These are phyloP conservation scores for Pseudisothecium myosuroides DNA, from an alignment of 225 moss, liverwort and hornwort genomes.

Conservation along the genomic window DNA sequence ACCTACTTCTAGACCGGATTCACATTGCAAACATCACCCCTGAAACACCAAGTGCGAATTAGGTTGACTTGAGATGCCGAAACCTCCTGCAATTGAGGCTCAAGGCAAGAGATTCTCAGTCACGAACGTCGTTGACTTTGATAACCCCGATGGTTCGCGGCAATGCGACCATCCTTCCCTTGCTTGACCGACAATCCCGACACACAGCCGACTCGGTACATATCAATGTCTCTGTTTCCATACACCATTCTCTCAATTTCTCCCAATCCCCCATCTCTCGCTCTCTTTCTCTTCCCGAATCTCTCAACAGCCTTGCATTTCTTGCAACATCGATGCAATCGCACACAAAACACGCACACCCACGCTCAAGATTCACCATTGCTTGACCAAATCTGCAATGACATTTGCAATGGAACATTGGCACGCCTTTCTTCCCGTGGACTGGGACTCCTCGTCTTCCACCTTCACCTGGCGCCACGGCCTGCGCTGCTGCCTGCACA, in stretches of 20 bases:
- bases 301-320: neutral
- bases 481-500: slow-evolving; percentile 1
- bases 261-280: too few species aligned
- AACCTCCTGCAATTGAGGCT: neutral
- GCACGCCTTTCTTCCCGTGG: slow-evolving; percentile 18
- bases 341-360: neutral
- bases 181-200: neutral
- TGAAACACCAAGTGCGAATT: too few species aligned
- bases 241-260: neutral
- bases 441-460: neutral
- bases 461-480: slow-evolving; percentile 14
- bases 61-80: too few species aligned
- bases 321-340: neutral
- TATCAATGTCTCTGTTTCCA: neutral
- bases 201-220: neutral
- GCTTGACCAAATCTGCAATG: neutral
- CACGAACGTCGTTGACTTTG: neutral
- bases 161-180: neutral
- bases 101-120: neutral
- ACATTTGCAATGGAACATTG: neutral
- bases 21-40: too few species aligned
- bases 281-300: neutral
- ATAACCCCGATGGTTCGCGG: neutral
- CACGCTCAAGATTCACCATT: neutral
- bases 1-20: too few species aligned